Evolutionary conservation across 129 eudicot genomes (phyloP).

Genomic region (Flaveria robusta): DNA sequence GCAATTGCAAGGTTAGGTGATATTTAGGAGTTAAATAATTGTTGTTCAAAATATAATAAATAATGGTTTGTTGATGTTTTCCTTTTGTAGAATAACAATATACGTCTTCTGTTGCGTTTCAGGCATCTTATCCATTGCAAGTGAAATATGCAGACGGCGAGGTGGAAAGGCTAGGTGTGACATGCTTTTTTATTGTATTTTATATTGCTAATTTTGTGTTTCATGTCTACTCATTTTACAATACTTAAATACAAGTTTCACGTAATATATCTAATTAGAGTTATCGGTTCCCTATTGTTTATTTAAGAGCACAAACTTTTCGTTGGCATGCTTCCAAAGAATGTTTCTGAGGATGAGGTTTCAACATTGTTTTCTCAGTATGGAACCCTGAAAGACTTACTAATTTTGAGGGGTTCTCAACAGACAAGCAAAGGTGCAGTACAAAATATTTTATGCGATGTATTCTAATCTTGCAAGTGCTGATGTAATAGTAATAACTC

Average conservation of each 20-base stretch:
- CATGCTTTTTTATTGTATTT: slow-evolving; percentile 27
- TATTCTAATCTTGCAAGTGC: neutral
- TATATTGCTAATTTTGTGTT: neutral
- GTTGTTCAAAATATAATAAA: neutral
- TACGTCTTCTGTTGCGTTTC: slow-evolving; percentile 44
- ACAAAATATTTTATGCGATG: neutral
- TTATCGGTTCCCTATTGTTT: slow-evolving; percentile 16
- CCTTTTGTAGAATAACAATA: slow-evolving; percentile 34
- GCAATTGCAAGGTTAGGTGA: too few species aligned
- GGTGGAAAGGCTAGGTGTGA: slow-evolving; percentile 92
- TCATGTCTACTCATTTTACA: slow-evolving; percentile 1
- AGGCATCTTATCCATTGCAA: slow-evolving; percentile 99
- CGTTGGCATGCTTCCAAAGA: slow-evolving; percentile 98
- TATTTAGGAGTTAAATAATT: too few species aligned
- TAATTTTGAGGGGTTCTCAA: slow-evolving; percentile 88
- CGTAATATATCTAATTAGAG: slow-evolving; percentile 26
- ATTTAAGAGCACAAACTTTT: slow-evolving; percentile 86
- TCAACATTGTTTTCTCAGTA: slow-evolving; percentile 76
- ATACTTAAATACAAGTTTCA: slow-evolving; percentile 1
- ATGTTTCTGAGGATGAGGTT: slow-evolving; percentile 82
- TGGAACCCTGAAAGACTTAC: slow-evolving; percentile 84
- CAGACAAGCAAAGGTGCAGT: slow-evolving; percentile 90
- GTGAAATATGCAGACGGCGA: slow-evolving; percentile 99
- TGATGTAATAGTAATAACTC: slow-evolving; percentile 12
- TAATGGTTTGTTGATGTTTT: neutral